Conservation (phyloP, 805 yeast genomes). For the Lachancea sp. region DNA sequence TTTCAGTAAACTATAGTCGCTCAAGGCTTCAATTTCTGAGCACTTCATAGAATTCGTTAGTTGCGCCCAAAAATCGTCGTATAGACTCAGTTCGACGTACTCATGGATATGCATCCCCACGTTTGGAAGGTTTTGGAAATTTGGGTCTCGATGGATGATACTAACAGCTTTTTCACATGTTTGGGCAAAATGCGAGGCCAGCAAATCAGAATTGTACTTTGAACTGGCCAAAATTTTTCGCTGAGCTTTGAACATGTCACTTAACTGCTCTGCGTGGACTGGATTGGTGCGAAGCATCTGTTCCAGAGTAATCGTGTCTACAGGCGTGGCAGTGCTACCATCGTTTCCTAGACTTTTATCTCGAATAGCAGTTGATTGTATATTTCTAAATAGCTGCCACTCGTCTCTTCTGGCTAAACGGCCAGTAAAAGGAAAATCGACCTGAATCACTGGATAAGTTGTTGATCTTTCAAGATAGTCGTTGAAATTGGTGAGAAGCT, state of each 20-base stretch:
- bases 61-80: slow-evolving; percentile 58
- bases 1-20: slow-evolving; percentile 24
- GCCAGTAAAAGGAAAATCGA: slow-evolving; percentile 53
- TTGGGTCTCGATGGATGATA: not conserved
- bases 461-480: slow-evolving; percentile 54
- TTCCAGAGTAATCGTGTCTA: slow-evolving; percentile 8
- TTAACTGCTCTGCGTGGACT: slow-evolving; percentile 1
- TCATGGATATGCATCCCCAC: slow-evolving; percentile 52
- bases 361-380: not conserved
- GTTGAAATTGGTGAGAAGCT: slow-evolving; percentile 48
- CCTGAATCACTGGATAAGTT: slow-evolving; percentile 48
- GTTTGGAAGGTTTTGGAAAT: slow-evolving; percentile 24
- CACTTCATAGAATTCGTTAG: slow-evolving; percentile 28
- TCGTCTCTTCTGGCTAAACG: slow-evolving; percentile 23
- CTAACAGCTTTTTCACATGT: slow-evolving; percentile 2
- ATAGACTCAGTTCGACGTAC: slow-evolving; percentile 65
- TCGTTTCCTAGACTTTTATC: not conserved
- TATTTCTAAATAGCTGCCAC: slow-evolving; percentile 8
- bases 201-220: not conserved
- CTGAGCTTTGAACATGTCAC: slow-evolving; percentile 4
- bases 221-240: not conserved
- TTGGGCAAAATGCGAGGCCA: slow-evolving; percentile 2
- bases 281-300: slow-evolving; percentile 9
- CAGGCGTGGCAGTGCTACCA: not conserved
- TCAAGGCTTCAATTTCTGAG: slow-evolving; percentile 18